Evolutionary conservation across 345 rosid genomes (phyloP).

Genomic region (Anacardium occidentale): DNA sequence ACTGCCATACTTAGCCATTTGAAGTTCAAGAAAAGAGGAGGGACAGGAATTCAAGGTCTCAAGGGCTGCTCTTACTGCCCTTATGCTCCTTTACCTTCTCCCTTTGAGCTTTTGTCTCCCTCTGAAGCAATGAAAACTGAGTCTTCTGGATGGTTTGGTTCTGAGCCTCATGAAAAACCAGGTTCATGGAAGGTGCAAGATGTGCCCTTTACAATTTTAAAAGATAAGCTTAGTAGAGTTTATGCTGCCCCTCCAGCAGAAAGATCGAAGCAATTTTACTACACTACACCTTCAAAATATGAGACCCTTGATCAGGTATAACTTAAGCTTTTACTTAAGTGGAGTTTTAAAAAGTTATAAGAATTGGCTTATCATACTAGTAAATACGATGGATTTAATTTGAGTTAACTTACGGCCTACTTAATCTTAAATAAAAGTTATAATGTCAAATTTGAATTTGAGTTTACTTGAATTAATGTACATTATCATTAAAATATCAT

Average conservation of each 20-base stretch:
- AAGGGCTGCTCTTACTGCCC: conserved; percentile 60
- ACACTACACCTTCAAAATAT: conserved; percentile 75
- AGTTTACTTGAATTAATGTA: too few species aligned
- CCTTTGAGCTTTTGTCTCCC: conserved; percentile 74
- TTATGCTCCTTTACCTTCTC: conserved; percentile 68
- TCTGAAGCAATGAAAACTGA: conserved; percentile 79
- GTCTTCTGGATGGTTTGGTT: conserved; percentile 57
- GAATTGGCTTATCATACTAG: too few species aligned
- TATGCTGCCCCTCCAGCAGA: conserved; percentile 78
- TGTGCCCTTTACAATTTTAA: conserved; percentile 51
- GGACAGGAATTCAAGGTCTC: conserved; percentile 66
- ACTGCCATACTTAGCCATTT: conserved; percentile 75
- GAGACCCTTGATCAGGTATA: conserved; percentile 92
- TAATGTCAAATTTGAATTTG: too few species aligned
- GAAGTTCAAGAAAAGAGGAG: conserved; percentile 52
- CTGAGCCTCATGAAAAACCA: conserved; percentile 53
- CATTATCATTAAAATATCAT: too few species aligned
- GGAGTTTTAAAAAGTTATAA: too few species aligned
- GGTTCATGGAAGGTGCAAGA: conserved; percentile 71
- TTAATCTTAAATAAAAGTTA: too few species aligned
- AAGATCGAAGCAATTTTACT: conserved; percentile 60
- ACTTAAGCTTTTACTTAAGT: too few species aligned
- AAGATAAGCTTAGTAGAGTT: conserved; percentile 63
- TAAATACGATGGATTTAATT: too few species aligned
- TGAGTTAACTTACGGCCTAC: too few species aligned